Percentiles rank a stretch among this genome's conserved stretches.
Evolutionary conservation across 73 alveolate genomes (phyloP).

Genomic region (Paramecium sonneborni): DNA sequence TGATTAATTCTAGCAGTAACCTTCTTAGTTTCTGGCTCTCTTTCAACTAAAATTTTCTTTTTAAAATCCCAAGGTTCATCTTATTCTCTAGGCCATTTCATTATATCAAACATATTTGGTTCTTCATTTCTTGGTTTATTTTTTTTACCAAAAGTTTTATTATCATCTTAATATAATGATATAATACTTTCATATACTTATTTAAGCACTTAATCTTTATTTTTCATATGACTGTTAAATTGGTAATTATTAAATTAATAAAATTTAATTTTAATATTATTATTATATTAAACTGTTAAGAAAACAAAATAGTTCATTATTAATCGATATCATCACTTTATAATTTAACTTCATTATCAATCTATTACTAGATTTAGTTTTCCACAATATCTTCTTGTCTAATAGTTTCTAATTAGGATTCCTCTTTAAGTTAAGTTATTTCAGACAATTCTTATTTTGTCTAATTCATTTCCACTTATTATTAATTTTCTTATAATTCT

Average conservation of each 20-base stretch:
- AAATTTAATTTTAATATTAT: not conserved
- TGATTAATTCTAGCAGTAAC: conserved; percentile 27
- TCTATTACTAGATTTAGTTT: not conserved
- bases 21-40: conserved; percentile 25
- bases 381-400: not conserved
- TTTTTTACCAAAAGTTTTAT: conserved; percentile 26
- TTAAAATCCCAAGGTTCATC: conserved; percentile 62
- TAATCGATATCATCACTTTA: conserved; percentile 16
- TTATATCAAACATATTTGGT: conserved; percentile 32
- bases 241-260: not conserved
- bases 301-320: not conserved
- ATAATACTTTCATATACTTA: conserved; percentile 40
- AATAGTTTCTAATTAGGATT: not conserved
- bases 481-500: not conserved
- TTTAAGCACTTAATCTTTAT: conserved; percentile 32
- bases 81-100: not conserved
- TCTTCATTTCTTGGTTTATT: conserved; percentile 52
- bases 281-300: not conserved
- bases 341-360: not conserved
- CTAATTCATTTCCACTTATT: not conserved
- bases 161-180: not conserved
- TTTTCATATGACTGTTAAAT: conserved; percentile 46
- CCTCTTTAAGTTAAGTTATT: not conserved
- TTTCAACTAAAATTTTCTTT: conserved; percentile 34
- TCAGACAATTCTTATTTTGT: not conserved